phyloP scores from a whole-genome alignment of 495 filamentous ascomycete genomes.

The Penicillium paradoxum region DNA sequence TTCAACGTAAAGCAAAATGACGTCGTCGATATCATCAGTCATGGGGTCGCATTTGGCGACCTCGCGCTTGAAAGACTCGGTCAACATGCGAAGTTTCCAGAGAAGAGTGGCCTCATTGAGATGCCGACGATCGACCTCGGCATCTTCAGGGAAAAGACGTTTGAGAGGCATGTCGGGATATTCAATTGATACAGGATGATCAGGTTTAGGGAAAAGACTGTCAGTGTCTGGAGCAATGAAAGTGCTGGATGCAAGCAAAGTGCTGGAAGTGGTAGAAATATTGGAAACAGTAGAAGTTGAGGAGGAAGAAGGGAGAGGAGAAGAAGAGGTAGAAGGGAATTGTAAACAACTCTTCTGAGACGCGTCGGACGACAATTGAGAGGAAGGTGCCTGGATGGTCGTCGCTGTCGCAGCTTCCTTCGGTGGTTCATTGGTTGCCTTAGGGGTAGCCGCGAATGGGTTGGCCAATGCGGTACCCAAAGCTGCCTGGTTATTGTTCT shows the following conservation, averaged over 20 bases:
- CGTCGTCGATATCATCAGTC: constrained; percentile 26
- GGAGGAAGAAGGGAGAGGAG: not conserved
- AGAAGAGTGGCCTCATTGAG: constrained; percentile 3
- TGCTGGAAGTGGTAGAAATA: not conserved
- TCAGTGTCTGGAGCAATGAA: constrained; percentile 2
- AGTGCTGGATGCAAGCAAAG: not conserved
- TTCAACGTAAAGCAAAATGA: constrained; percentile 33
- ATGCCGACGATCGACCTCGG: not conserved
- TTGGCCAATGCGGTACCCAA: not conserved
- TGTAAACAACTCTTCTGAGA: not conserved
- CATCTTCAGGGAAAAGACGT: constrained; percentile 14
- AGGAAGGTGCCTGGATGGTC: not conserved
- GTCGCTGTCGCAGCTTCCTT: not conserved
- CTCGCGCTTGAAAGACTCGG: constrained; percentile 30
- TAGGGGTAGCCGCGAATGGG: not conserved
- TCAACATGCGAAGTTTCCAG: constrained; percentile 27
- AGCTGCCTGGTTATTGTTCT: not conserved
- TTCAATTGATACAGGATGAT: not conserved
- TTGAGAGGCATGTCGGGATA: constrained; percentile 5
- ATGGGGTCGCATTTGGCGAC: constrained; percentile 26
- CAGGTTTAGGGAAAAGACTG: constrained; percentile 2
- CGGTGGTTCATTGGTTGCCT: not conserved
- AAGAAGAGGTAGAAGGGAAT: constrained; percentile 1
- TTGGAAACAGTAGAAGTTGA: constrained; percentile 9
- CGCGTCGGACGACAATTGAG: not conserved